These are phyloP conservation scores for Hypoxylon sp. DNA, from an alignment of 2,329 filamentous ascomycete species.

Conservation along the genomic window DNA sequence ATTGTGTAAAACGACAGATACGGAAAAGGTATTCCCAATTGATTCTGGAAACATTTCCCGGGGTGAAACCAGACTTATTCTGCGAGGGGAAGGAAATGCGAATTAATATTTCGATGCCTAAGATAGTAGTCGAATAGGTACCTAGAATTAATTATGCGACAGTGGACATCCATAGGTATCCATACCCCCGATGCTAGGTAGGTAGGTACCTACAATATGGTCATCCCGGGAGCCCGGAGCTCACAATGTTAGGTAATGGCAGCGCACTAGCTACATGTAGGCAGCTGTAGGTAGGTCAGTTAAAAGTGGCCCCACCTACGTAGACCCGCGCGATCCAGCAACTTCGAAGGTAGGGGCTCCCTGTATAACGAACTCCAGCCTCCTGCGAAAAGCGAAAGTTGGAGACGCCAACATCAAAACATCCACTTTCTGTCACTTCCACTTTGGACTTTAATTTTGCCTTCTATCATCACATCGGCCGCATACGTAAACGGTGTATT, in stretches of 20 bases:
- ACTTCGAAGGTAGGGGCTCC: slow-evolving; percentile 12
- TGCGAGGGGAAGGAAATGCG: too few species aligned
- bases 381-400: slow-evolving; percentile 33
- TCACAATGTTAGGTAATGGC: slow-evolving; percentile 20
- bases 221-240: slow-evolving; percentile 31
- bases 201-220: slow-evolving; percentile 11
- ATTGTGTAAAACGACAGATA: too few species aligned
- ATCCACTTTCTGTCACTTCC: slow-evolving; percentile 20
- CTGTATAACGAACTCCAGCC: slow-evolving; percentile 30
- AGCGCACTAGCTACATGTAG: too few species aligned
- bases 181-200: slow-evolving; percentile 10
- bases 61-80: too few species aligned
- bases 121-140: too few species aligned
- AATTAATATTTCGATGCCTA: too few species aligned
- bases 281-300: too few species aligned
- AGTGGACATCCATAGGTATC: too few species aligned
- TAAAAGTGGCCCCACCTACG: slow-evolving; percentile 34
- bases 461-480: slow-evolving; percentile 11
- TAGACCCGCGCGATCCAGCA: slow-evolving; percentile 8
- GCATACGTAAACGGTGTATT: slow-evolving; percentile 15
- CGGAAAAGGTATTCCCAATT: too few species aligned
- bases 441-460: slow-evolving; percentile 18
- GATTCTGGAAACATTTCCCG: too few species aligned
- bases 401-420: slow-evolving; percentile 34
- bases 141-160: too few species aligned